phyloP scores from a whole-genome alignment of 2,329 filamentous ascomycete genomes.

The Daldinia eschscholtzii region DNA sequence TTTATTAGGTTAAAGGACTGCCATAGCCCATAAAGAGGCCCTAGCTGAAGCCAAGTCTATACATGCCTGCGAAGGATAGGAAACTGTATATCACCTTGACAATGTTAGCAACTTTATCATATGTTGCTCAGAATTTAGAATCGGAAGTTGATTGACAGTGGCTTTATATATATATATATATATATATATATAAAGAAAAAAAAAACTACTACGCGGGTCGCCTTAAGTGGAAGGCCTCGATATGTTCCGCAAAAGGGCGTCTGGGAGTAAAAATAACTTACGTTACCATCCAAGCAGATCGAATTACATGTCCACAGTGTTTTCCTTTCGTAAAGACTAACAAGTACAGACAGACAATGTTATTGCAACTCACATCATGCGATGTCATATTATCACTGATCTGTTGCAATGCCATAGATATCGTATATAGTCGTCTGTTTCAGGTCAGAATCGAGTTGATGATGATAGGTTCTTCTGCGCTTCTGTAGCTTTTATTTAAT shows the following conservation, averaged over 20 bases:
- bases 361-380: neutral
- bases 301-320: neutral
- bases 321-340: slow-evolving; percentile 5
- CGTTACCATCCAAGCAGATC: slow-evolving; percentile 40
- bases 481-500: slow-evolving; percentile 26
- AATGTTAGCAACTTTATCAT: slow-evolving; percentile 17
- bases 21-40: slow-evolving; percentile 8
- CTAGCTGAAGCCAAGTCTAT: slow-evolving; percentile 9
- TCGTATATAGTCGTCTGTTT: slow-evolving; percentile 24
- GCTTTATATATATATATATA: too few species aligned
- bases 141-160: slow-evolving; percentile 45
- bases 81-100: slow-evolving; percentile 31
- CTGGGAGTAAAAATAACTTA: slow-evolving; percentile 56
- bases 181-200: neutral
- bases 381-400: slow-evolving; percentile 7
- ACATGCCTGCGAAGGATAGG: slow-evolving; percentile 21
- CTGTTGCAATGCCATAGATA: neutral
- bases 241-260: slow-evolving; percentile 58
- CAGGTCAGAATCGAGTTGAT: slow-evolving; percentile 26
- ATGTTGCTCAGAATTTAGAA: slow-evolving; percentile 29
- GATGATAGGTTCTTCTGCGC: slow-evolving; percentile 29
- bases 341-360: neutral
- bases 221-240: slow-evolving; percentile 46
- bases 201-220: slow-evolving; percentile 41
- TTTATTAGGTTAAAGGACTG: slow-evolving; percentile 48